These are phyloP conservation scores for Debaryomycetaceae sp. DNA, from an alignment of 1,139 yeast genomes.

Conservation along the genomic window DNA sequence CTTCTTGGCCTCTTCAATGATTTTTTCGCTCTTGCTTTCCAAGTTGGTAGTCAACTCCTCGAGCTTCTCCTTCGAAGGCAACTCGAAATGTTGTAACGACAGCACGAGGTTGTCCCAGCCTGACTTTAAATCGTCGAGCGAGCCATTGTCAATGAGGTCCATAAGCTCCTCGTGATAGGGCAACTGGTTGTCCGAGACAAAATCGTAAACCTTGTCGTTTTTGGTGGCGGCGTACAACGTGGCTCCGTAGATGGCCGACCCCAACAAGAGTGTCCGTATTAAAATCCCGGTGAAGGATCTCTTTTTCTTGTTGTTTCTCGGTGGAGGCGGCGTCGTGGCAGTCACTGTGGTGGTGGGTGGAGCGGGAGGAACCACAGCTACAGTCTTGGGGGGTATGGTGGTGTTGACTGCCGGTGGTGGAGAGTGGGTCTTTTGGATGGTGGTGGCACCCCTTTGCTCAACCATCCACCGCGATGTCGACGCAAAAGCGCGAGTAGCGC, in stretches of 20 bases:
- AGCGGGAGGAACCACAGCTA: constrained; percentile 1
- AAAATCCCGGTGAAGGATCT: constrained; percentile 32
- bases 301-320: constrained; percentile 19
- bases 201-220: constrained; percentile 43
- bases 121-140: constrained; percentile 29
- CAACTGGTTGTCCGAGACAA: constrained; percentile 41
- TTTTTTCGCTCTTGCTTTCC: constrained; percentile 32
- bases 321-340: constrained; percentile 6
- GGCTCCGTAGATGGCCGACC: constrained; percentile 34
- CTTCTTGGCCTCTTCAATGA: constrained; percentile 34
- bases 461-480: constrained; percentile 2
- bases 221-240: constrained; percentile 42
- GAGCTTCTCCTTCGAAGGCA: constrained; percentile 26
- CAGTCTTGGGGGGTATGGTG: not conserved
- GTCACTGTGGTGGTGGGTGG: constrained; percentile 2
- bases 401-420: constrained; percentile 1
- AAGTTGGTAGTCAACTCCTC: constrained; percentile 31
- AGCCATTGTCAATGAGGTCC: constrained; percentile 37
- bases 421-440: constrained; percentile 10
- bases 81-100: constrained; percentile 16
- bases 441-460: constrained; percentile 8
- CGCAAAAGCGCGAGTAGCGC: constrained; percentile 5
- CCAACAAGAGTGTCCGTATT: constrained; percentile 26
- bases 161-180: constrained; percentile 44
- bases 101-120: constrained; percentile 17